Evolutionary conservation across 371 early-diverging fungal species (phyloP), one percentile per base, ranked within the genome.

Genomic region (Globomyces sp.): DNA sequence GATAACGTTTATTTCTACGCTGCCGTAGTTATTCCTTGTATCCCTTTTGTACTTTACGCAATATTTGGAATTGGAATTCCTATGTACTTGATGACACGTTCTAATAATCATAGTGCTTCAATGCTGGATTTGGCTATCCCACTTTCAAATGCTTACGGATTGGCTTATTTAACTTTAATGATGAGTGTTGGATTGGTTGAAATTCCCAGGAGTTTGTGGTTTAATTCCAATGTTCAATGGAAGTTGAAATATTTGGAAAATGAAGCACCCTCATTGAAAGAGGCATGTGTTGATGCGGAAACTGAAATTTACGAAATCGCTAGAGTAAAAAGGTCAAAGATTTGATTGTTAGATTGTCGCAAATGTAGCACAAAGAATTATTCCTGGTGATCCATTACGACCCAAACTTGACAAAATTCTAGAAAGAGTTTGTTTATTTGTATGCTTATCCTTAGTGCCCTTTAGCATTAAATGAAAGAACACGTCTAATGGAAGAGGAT

Each of bases 181-280:
- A 88, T 96, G 87, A 94, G 95, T 1, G 90, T 93, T 76, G 97
- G 97, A 2, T 79, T 95, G 53, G 94, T 96, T 0, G 88, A 90
- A 34, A 81, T 94, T 11, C 97, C 97, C 41, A 82, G 96, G 46
- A 77, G 81, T 59, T 74, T 95, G 47, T 96, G 95, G 95, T 86
- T 83, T 68, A 75, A 88, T 10, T 85, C 80, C 0, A 62, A 85
- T 71, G 77, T 82, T 24, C 74, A 69, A 34, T 82, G 85, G 34
- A 84, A 83, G 41, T 77, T 94, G 44, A 66, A 78, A n/a, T 81
- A 85, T 36, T 75, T 90, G 42, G 89, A 91, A 68, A 77, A 80
- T 65, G 79, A 83, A 10, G 92, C 92, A 0, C 83, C 89, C 57
- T 74, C 77, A 24, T 71, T 85, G 58, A 92, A 92, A 68, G 96